Evolutionary conservation across 208 protist species (phyloP).

Genomic region (Leptomonas pyrrhocoris): DNA sequence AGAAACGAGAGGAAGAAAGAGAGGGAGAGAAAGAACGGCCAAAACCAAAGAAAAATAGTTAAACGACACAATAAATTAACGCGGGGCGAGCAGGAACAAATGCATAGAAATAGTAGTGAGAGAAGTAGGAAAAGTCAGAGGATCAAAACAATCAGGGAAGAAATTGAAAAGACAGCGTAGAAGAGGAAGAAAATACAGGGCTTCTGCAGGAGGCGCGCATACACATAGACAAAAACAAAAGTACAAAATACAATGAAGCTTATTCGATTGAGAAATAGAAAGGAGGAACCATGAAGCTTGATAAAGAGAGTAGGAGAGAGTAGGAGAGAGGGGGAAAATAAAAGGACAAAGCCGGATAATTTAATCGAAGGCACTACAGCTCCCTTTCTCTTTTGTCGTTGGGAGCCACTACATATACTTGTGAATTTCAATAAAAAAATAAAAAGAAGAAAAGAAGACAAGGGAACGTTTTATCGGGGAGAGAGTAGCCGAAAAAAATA

Average conservation of each 20-base stretch:
- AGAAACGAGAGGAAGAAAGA: background rate
- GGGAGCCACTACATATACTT: no score
- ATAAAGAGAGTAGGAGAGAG: background rate
- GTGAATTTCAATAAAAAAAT: background rate
- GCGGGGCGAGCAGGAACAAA: background rate
- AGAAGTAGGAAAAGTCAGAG: background rate
- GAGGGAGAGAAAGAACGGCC: no score
- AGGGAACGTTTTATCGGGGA: no score
- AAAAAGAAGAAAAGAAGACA: constrained; percentile 1
- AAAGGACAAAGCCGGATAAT: background rate
- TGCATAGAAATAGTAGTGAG: background rate
- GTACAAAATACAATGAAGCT: background rate
- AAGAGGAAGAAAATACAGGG: background rate
- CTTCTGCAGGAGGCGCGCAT: background rate
- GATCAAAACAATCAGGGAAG: background rate
- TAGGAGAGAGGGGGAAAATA: background rate
- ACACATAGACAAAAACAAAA: background rate
- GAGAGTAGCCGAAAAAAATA: no score
- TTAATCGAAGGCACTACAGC: no score
- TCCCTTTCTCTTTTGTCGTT: no score
- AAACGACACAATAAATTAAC: background rate
- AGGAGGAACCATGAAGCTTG: background rate
- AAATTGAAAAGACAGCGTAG: background rate
- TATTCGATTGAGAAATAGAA: no score
- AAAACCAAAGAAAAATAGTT: background rate